These are phyloP conservation scores for Yamadazyma diddensiae DNA, from an alignment of 1,139 yeast genomes.

Conservation along the genomic window DNA sequence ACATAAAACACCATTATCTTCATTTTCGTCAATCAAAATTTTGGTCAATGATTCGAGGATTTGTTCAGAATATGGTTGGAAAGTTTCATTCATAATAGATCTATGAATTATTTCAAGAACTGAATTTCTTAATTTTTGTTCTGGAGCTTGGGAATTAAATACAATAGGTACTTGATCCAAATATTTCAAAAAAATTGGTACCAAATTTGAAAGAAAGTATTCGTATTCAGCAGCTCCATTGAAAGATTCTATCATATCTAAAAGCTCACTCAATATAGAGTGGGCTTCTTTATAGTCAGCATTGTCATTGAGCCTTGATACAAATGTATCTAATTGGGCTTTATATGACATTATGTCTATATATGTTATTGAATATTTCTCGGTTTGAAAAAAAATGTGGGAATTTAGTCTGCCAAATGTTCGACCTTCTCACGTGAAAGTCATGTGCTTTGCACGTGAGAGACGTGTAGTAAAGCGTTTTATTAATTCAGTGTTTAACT, in stretches of 20 bases:
- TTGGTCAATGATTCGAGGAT: constrained; percentile 61
- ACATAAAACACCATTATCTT: constrained; percentile 90
- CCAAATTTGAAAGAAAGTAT: constrained; percentile 55
- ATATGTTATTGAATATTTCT: constrained; percentile 5
- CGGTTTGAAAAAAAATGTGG: constrained; percentile 11
- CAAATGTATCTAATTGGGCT: constrained; percentile 58
- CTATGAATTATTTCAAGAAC: constrained; percentile 80
- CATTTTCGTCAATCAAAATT: constrained; percentile 75
- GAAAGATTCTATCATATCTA: constrained; percentile 82
- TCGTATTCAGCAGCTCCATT: constrained; percentile 80
- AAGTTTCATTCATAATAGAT: constrained; percentile 77
- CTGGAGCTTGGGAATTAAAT: constrained; percentile 58
- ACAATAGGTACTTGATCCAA: constrained; percentile 73
- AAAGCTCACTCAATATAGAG: constrained; percentile 70
- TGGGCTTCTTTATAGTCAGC: constrained; percentile 59
- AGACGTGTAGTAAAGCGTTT: no score
- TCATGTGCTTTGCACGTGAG: constrained; percentile 12
- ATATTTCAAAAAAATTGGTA: constrained; percentile 61
- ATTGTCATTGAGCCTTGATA: constrained; percentile 53
- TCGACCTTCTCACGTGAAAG: constrained; percentile 10
- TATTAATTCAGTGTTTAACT: no score
- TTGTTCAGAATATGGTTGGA: constrained; percentile 66
- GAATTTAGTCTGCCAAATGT: constrained; percentile 6
- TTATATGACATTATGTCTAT: constrained; percentile 37
- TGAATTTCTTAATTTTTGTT: constrained; percentile 72